A percentile compares a stretch with the other conserved stretches of the same genome.
These are phyloP conservation scores for Populus pruinosa DNA, from an alignment of 345 rosid species.

Conservation along the genomic window DNA sequence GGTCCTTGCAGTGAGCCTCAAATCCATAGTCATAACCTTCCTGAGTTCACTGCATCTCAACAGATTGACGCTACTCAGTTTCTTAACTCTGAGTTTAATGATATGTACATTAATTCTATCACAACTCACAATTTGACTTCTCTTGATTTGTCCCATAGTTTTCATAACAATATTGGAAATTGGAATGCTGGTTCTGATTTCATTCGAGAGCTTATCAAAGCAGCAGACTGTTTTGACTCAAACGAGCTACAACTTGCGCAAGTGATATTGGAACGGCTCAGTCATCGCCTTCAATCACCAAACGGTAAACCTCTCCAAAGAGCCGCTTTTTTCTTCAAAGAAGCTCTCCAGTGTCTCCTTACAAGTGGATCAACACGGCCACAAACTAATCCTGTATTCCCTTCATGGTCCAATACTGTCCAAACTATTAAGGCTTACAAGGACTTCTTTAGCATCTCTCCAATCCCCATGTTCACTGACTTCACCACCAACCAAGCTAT, in stretches of 20 bases:
- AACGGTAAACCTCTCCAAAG: constrained; percentile 73
- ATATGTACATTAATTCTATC: constrained; percentile 33
- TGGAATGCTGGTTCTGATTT: constrained; percentile 36
- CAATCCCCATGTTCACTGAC: constrained; percentile 86
- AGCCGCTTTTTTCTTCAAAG: constrained; percentile 87
- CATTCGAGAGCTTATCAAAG: constrained; percentile 75
- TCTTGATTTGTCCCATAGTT: constrained; percentile 28
- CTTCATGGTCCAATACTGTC: constrained; percentile 69
- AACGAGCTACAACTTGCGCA: constrained; percentile 74
- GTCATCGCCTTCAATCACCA: constrained; percentile 54
- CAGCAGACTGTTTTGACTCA: constrained; percentile 75
- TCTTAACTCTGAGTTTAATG: constrained; percentile 46
- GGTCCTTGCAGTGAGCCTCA: constrained; percentile 3
- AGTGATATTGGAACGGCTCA: constrained; percentile 73
- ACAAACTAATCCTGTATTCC: constrained; percentile 20
- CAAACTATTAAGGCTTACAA: constrained; percentile 68
- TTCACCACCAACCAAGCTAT: constrained; percentile 86
- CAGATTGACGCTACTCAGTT: constrained; percentile 21
- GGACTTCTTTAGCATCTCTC: constrained; percentile 70
- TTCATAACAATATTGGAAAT: constrained; percentile 15
- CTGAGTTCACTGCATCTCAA: constrained; percentile 18
- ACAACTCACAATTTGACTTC: constrained; percentile 16
- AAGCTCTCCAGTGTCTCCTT: constrained; percentile 65
- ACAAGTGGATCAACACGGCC: constrained; percentile 40
- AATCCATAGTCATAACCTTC: constrained; percentile 22